phyloP scores from a whole-genome alignment of 352 stramenopile species.

The Peronospora tabacina region DNA sequence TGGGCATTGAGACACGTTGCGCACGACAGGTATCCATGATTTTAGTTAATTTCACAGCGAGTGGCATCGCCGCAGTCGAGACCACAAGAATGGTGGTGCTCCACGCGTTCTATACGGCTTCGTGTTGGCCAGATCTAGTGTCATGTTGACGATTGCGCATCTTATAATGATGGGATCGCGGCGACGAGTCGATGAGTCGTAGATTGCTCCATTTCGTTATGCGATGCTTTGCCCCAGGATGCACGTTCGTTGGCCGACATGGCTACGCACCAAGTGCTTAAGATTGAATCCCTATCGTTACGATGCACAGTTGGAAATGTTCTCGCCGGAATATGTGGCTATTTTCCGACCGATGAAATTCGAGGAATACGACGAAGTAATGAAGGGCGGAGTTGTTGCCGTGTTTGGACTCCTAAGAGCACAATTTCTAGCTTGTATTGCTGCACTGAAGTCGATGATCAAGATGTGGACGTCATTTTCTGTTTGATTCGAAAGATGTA shows the following conservation, averaged over 20 bases:
- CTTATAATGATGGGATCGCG: no score
- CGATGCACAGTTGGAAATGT: constrained; percentile 85
- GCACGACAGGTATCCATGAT: no score
- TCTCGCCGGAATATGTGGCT: constrained; percentile 77
- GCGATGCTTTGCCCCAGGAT: no score
- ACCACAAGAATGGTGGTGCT: no score
- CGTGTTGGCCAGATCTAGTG: no score
- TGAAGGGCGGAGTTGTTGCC: constrained; percentile 60
- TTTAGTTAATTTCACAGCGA: no score
- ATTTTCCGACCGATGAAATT: constrained; percentile 81
- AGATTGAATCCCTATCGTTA: constrained; percentile 89
- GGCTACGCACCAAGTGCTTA: constrained; percentile 87
- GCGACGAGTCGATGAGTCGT: no score
- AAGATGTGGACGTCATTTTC: constrained; percentile 82
- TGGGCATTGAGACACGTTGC: no score
- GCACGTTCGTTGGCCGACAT: constrained; percentile 13
- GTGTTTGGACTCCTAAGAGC: constrained; percentile 79
- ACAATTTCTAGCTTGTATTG: constrained; percentile 77
- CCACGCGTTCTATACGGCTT: no score
- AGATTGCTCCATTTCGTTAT: no score
- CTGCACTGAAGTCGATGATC: constrained; percentile 52
- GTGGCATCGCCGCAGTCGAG: no score
- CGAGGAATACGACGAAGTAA: constrained; percentile 89
- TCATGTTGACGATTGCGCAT: no score
- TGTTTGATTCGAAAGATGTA: constrained; percentile 83